phyloP scores from a whole-genome alignment of 2,329 filamentous ascomycete species.

The Seiridium cupressi region DNA sequence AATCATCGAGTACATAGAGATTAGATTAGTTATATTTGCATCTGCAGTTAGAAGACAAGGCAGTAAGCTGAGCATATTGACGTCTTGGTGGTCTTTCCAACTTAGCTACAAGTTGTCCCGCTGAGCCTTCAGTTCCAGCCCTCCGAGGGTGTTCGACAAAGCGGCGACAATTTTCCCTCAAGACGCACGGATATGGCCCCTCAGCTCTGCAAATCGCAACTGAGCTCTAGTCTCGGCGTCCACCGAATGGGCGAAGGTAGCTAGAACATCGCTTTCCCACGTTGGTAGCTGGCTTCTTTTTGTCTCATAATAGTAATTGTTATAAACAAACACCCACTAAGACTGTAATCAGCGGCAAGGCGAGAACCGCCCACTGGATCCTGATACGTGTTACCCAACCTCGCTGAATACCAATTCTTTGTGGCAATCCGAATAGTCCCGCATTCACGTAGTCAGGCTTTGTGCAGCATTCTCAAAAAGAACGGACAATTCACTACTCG shows the following conservation, averaged over 20 bases:
- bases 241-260: background rate
- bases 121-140: too few relatives aligned
- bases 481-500: background rate
- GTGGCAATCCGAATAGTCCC: constrained; percentile 11
- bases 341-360: background rate
- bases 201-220: background rate
- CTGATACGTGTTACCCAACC: constrained; percentile 17
- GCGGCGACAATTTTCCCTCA: too few relatives aligned
- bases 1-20: background rate
- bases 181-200: background rate
- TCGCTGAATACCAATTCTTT: background rate
- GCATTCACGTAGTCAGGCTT: constrained; percentile 15
- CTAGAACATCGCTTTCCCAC: background rate
- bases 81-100: too few relatives aligned
- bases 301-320: background rate
- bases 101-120: too few relatives aligned
- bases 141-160: too few relatives aligned
- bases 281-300: background rate
- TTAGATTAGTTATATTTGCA: too few relatives aligned
- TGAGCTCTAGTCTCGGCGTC: background rate
- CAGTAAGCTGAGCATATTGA: too few relatives aligned
- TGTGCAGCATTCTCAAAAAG: constrained; percentile 15
- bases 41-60: too few relatives aligned
- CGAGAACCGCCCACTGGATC: constrained; percentile 14
- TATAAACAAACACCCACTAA: background rate